These are phyloP conservation scores for Puccinia hordei DNA, from an alignment of 1,284 basidiomycete genomes.

Conservation along the genomic window DNA sequence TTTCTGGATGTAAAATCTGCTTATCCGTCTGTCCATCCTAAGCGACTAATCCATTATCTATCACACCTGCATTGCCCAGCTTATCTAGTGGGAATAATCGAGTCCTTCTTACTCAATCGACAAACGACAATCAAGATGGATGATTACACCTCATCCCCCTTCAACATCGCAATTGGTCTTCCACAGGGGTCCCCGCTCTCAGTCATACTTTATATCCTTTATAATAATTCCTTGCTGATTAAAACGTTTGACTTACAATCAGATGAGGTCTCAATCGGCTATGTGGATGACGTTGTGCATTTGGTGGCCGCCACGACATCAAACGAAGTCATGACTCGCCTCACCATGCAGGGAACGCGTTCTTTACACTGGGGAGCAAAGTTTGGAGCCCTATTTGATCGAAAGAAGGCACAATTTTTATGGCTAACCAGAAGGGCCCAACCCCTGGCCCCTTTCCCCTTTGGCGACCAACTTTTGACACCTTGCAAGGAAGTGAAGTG, in stretches of 20 bases:
- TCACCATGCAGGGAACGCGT: not conserved
- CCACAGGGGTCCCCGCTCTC: not conserved
- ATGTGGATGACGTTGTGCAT: too few species aligned
- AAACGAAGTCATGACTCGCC: not conserved
- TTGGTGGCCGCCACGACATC: too few species aligned
- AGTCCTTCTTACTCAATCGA: not conserved
- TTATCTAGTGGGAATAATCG: not conserved
- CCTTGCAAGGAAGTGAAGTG: not conserved
- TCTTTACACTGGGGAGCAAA: constrained; percentile 1
- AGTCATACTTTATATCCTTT: constrained; percentile 13
- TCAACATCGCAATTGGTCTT: not conserved
- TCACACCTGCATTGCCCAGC: not conserved
- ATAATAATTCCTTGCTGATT: constrained; percentile 1
- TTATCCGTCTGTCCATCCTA: too few species aligned
- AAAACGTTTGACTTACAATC: not conserved
- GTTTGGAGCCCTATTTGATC: constrained; percentile 5
- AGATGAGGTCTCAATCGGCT: not conserved
- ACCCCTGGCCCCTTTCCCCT: not conserved
- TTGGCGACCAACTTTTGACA: not conserved
- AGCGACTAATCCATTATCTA: too few species aligned
- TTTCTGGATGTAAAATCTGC: too few species aligned
- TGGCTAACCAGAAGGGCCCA: not conserved
- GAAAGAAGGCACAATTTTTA: too few species aligned
- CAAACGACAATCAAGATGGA: too few species aligned
- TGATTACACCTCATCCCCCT: too few species aligned